phyloP scores from a whole-genome alignment of 2,329 filamentous ascomycete species.

The Endothia cerciana region DNA sequence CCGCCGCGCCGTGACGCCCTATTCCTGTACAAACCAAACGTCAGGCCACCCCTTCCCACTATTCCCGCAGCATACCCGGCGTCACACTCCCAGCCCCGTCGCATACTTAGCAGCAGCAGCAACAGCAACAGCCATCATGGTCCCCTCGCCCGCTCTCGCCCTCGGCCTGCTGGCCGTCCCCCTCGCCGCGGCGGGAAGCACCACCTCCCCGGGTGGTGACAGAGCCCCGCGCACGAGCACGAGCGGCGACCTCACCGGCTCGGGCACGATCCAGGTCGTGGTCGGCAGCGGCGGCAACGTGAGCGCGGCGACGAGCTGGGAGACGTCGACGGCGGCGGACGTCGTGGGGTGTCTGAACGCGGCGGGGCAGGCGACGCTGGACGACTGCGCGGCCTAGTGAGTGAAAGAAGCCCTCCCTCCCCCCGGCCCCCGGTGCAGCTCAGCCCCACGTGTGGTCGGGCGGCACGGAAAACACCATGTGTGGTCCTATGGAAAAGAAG shows the following conservation, averaged over 20 bases:
- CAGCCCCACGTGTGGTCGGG: no score
- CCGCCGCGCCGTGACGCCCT: no score
- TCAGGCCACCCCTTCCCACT: no score
- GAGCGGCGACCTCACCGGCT: constrained; percentile 9
- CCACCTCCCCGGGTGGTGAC: background rate
- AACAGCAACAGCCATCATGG: constrained; percentile 10
- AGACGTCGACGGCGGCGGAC: constrained; percentile 11
- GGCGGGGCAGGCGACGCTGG: constrained; percentile 19
- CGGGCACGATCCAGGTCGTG: constrained; percentile 20
- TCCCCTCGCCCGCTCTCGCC: constrained; percentile 4
- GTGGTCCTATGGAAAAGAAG: background rate
- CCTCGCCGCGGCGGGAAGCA: constrained; percentile 5
- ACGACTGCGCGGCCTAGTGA: constrained; percentile 22
- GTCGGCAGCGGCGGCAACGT: constrained; percentile 19
- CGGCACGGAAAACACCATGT: no score
- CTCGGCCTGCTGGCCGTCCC: constrained; percentile 6
- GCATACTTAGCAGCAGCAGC: background rate
- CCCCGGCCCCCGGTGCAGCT: no score
- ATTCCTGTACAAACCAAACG: no score
- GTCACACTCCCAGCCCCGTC: no score
- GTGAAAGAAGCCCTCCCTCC: background rate
- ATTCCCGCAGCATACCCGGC: background rate
- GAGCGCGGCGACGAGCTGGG: constrained; percentile 6
- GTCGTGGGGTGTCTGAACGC: constrained; percentile 24
- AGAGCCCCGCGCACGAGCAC: background rate